Evolutionary conservation across 2,329 filamentous ascomycete species (phyloP), one percentile per base, ranked within the genome.

Genomic region (Diaporthe aspalathi): DNA sequence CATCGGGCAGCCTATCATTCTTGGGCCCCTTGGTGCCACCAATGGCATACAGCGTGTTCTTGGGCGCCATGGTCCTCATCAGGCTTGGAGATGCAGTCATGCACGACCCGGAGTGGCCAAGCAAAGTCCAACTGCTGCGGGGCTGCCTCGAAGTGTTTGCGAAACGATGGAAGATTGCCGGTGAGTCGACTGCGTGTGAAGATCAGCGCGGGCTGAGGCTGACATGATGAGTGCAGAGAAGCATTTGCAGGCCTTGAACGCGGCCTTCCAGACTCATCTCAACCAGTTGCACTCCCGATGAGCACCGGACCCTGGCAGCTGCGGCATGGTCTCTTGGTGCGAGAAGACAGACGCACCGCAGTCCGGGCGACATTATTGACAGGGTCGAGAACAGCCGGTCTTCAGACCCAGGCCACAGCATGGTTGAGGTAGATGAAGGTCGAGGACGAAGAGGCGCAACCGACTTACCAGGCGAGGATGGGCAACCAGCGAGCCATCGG

Each of bases 131-230:
- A 24, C 54, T 71, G 56, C 71, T 79, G 45, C 76, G 70, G 60
- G 67, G 43, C 14, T 60, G 73, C 5, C 70, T 78, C 35, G 74
- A 76, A 56, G 67, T 74, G 11, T 63, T 75, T 8, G 70, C 73
- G 5, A 74, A 70, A 67, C 72, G 77, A 62, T 79, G 78, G 78
- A 77, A 72, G 68, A 76, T 79, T 62, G 76, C 76, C 29, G 77
- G 77, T 77, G 57, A 73, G 77, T 74, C 22, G 47, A 43, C 17
- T n/a, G 29, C 32, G 24, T 16, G 5, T 11, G 45, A 22, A 20
- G n/a, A 32, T 5, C 20, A 40, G 14, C 16, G 53, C 43, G 22
- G 20, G 29, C 45, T 11, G 62, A 38, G 12, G 20, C 43, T 63
- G 20, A 68, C 43, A 17, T 12, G n/a, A 12, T 22, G 17, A 3